These are phyloP conservation scores for Leishmania arabica DNA, from an alignment of 208 protist species.

Conservation along the genomic window DNA sequence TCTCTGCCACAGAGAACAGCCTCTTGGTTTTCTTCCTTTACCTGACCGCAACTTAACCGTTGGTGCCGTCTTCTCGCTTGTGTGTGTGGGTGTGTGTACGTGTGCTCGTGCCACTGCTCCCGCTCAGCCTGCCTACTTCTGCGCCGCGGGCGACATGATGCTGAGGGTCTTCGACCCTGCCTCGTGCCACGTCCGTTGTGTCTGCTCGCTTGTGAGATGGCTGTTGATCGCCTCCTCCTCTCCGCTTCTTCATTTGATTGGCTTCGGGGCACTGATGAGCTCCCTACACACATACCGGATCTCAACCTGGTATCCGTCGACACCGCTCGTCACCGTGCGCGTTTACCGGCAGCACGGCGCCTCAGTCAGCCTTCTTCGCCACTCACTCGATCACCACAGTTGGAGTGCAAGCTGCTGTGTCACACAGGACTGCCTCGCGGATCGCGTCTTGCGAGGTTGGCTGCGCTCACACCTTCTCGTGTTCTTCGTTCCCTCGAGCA, in stretches of 20 bases:
- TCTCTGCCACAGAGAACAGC: too few relatives aligned
- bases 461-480: too few relatives aligned
- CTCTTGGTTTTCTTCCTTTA: neutral
- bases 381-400: neutral
- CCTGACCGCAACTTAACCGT: neutral
- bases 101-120: neutral
- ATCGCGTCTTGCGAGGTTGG: neutral
- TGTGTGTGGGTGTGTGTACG: neutral
- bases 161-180: neutral
- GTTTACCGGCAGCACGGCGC: neutral
- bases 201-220: neutral
- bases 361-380: constrained; percentile 1
- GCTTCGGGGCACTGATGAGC: neutral
- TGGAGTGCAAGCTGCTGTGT: too few relatives aligned
- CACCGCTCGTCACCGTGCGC: neutral
- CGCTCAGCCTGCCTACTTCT: neutral
- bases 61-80: neutral
- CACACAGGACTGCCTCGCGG: neutral
- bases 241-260: neutral
- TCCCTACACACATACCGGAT: neutral
- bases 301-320: neutral
- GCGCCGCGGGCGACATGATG: neutral
- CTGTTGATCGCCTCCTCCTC: neutral
- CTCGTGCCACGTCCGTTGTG: neutral
- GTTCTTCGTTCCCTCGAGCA: neutral